phyloP scores from a whole-genome alignment of 2,329 filamentous ascomycete genomes.

The Sporothrix dimorphospora region DNA sequence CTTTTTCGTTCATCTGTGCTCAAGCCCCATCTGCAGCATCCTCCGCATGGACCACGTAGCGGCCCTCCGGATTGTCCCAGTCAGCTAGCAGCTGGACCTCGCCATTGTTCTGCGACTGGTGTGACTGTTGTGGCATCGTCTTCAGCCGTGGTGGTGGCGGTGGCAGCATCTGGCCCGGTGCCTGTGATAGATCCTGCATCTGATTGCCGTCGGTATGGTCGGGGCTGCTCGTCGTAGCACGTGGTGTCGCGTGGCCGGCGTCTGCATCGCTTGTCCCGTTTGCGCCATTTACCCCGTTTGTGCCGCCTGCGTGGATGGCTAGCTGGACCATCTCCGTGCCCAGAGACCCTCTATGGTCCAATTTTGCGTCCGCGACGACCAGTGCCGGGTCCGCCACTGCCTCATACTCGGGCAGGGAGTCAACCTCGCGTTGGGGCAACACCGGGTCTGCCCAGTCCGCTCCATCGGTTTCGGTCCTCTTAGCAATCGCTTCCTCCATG shows the following conservation, averaged over 20 bases:
- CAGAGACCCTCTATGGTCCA: neutral
- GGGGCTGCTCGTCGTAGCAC: neutral
- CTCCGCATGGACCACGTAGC: constrained; percentile 26
- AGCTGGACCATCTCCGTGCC: constrained; percentile 33
- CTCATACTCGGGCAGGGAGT: neutral
- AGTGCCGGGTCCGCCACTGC: neutral
- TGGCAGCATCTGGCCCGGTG: neutral
- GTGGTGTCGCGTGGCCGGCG: neutral
- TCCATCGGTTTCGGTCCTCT: neutral
- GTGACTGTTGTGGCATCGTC: neutral
- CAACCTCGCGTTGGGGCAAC: neutral
- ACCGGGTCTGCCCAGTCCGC: neutral
- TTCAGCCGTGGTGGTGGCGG: neutral
- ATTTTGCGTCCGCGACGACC: neutral
- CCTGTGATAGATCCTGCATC: neutral
- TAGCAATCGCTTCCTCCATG: constrained; percentile 10
- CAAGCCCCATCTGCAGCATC: neutral
- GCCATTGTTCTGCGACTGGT: neutral
- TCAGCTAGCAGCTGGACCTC: constrained; percentile 30
- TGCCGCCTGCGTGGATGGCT: constrained; percentile 19
- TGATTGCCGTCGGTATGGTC: neutral
- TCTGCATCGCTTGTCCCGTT: neutral
- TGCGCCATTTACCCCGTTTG: neutral
- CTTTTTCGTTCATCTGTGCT: neutral
- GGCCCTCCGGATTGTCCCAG: constrained; percentile 36